Evolutionary conservation across 179 eudicot species (phyloP).

Genomic region (Amaranthus tricolor): DNA sequence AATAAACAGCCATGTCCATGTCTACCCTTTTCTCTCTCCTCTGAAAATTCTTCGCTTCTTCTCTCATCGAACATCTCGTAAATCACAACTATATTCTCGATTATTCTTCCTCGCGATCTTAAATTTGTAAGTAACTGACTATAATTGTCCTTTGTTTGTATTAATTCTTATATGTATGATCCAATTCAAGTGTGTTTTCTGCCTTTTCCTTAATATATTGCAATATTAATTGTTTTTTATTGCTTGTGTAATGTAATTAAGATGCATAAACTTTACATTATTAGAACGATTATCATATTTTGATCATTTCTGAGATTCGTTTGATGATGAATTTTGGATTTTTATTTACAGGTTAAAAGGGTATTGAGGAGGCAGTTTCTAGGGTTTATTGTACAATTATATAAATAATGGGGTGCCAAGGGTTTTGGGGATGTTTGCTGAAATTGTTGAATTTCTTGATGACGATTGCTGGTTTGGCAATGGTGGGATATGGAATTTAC

Average conservation of each 20-base stretch:
- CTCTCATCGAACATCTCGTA: constrained; percentile 12
- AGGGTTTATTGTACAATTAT: neutral
- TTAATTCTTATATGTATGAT: constrained; percentile 10
- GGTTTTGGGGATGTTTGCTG: constrained; percentile 78
- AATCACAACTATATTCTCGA: neutral
- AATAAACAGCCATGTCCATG: neutral
- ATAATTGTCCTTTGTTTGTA: neutral
- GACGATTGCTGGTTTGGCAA: constrained; percentile 73
- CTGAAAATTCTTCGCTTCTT: constrained; percentile 5
- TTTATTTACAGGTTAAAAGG: constrained; percentile 14
- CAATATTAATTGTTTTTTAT: neutral
- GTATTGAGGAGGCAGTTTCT: constrained; percentile 6
- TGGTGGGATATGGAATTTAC: constrained; percentile 91
- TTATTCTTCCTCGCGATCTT: constrained; percentile 6
- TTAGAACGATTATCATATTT: neutral
- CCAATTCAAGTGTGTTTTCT: constrained; percentile 4
- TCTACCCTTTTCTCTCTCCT: constrained; percentile 17
- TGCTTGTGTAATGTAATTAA: neutral
- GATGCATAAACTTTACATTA: neutral
- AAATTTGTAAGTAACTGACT: neutral
- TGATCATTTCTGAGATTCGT: neutral
- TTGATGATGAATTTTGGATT: neutral
- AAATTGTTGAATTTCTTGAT: constrained; percentile 82
- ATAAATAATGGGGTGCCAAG: constrained; percentile 73
- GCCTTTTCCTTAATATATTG: neutral